Conservation (phyloP, 768 basidiomycete species). For the Crucibulum laeve region DNA sequence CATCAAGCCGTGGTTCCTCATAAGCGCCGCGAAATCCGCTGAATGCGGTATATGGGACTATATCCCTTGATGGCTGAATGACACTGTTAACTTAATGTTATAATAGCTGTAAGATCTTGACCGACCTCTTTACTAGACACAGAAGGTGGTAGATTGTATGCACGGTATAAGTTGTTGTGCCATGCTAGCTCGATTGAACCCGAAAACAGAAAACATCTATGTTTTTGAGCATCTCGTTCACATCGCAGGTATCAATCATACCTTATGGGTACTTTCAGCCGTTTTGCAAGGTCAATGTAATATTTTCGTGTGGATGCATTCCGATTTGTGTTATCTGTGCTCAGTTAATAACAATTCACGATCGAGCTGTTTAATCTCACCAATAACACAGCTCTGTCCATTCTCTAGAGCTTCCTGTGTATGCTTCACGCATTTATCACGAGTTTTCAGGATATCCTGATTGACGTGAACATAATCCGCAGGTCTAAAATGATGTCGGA, state of each 20-base stretch:
- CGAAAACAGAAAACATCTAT: conserved; percentile 71
- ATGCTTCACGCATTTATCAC: conserved; percentile 68
- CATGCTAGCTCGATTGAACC: conserved; percentile 78
- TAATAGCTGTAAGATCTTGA: conserved; percentile 9
- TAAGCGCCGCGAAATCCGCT: conserved; percentile 52
- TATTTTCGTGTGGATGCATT: conserved; percentile 60
- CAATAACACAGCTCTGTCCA: conserved; percentile 73
- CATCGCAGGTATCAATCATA: conserved; percentile 17
- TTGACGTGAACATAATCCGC: conserved; percentile 79
- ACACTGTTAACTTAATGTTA: too few relatives aligned
- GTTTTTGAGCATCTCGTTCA: not conserved
- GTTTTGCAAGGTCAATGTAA: conserved; percentile 68
- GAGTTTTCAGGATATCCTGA: conserved; percentile 76
- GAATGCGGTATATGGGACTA: conserved; percentile 60
- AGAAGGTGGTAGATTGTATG: conserved; percentile 53
- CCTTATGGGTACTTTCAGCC: conserved; percentile 52
- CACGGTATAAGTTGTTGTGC: conserved; percentile 92
- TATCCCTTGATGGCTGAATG: too few relatives aligned
- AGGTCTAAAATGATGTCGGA: conserved; percentile 58
- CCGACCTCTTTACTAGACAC: conserved; percentile 40
- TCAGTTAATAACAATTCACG: conserved; percentile 4
- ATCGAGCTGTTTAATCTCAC: conserved; percentile 31
- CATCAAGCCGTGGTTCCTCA: conserved; percentile 60
- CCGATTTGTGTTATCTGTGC: conserved; percentile 88
- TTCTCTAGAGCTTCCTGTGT: conserved; percentile 49